Evolutionary conservation across 306 rosid species (phyloP).

Genomic region (Calophaca sinica): DNA sequence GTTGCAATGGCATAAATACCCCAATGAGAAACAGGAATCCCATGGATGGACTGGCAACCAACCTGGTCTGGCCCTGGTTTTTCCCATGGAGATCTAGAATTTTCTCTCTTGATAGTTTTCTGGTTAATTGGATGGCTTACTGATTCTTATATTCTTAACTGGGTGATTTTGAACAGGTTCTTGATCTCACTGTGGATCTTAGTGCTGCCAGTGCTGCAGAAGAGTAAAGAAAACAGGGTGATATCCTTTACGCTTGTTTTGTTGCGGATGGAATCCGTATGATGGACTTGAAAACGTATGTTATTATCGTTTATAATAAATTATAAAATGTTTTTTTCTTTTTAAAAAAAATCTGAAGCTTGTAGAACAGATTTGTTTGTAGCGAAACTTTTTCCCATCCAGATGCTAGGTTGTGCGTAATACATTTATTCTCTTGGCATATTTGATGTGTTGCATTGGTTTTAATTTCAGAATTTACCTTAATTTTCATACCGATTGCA

Average conservation of each 20-base stretch:
- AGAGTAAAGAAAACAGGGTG: slow-evolving; percentile 58
- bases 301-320: slow-evolving; percentile 48
- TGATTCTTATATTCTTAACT: slow-evolving; percentile 17
- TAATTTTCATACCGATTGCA: slow-evolving; percentile 32
- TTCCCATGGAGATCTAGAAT: neutral
- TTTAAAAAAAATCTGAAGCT: slow-evolving; percentile 6
- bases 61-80: neutral
- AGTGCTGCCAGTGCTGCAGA: slow-evolving; percentile 99
- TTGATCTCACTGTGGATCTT: slow-evolving; percentile 93
- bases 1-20: neutral
- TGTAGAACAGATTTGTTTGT: slow-evolving; percentile 37
- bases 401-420: slow-evolving; percentile 27
- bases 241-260: slow-evolving; percentile 33
- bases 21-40: neutral
- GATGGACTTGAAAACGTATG: slow-evolving; percentile 35
- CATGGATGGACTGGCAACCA: neutral
- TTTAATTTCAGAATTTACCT: slow-evolving; percentile 11
- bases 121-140: slow-evolving; percentile 9
- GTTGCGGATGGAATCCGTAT: slow-evolving; percentile 35
- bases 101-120: slow-evolving; percentile 31
- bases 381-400: slow-evolving; percentile 31
- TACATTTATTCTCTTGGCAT: slow-evolving; percentile 35
- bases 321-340: slow-evolving; percentile 26
- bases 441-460: slow-evolving; percentile 13
- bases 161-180: slow-evolving; percentile 60